Evolutionary conservation across 495 filamentous ascomycete genomes (phyloP).

Genomic region (Amniculicola lignicola): DNA sequence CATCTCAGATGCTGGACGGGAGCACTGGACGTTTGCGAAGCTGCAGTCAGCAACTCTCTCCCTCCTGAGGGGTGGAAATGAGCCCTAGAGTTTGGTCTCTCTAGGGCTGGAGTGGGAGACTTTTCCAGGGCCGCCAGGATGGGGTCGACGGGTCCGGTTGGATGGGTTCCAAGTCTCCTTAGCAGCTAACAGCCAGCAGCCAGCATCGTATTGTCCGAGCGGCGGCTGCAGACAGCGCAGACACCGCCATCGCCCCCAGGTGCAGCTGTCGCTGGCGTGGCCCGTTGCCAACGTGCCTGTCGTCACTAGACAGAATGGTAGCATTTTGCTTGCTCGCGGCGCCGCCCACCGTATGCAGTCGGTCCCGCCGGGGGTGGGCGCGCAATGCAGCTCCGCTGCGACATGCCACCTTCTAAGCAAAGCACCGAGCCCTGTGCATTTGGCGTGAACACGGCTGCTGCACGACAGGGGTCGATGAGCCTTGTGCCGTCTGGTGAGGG

Average conservation of each 20-base stretch:
- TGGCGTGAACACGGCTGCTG: too few relatives aligned
- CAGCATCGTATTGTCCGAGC: neutral
- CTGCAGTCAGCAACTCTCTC: conserved; percentile 29
- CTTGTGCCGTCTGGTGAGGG: neutral
- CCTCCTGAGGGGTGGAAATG: conserved; percentile 24
- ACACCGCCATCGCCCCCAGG: neutral
- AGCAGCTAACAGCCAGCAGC: too few relatives aligned
- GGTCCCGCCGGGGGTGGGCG: conserved; percentile 5
- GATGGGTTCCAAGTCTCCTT: too few relatives aligned
- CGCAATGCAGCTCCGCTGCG: neutral
- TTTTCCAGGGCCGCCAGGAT: neutral
- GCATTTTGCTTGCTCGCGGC: neutral
- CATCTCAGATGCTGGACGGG: neutral
- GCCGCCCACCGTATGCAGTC: conserved; percentile 19
- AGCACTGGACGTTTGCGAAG: conserved; percentile 7
- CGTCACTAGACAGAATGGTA: neutral
- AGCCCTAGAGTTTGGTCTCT: conserved; percentile 2
- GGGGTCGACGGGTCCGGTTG: neutral
- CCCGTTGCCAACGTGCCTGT: neutral
- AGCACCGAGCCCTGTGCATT: neutral
- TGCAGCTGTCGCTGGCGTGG: neutral
- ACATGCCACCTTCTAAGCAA: conserved; percentile 10
- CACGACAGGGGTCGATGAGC: neutral
- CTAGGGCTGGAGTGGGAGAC: neutral
- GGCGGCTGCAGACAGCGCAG: neutral